These are phyloP conservation scores for Puccinia horiana DNA, from an alignment of 1,284 basidiomycete genomes.

Conservation along the genomic window DNA sequence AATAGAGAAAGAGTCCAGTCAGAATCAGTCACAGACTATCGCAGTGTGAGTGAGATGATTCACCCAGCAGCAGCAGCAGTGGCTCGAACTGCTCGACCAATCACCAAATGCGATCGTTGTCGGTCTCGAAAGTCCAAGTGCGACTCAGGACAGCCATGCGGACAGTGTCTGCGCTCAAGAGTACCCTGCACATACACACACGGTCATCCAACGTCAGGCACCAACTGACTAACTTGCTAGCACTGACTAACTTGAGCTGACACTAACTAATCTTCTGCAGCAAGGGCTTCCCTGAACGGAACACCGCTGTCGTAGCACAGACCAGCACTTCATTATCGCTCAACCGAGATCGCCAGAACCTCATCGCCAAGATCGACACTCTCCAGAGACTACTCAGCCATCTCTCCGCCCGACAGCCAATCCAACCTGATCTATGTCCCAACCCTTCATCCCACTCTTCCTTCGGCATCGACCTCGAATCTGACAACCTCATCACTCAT, in stretches of 20 bases:
- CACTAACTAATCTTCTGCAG: background rate
- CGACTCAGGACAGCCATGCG: slow-evolving; percentile 33
- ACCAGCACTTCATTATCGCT: background rate
- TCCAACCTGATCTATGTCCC: slow-evolving; percentile 24
- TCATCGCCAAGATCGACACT: slow-evolving; percentile 16
- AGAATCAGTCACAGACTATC: too few species aligned
- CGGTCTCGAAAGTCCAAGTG: slow-evolving; percentile 36
- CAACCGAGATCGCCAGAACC: slow-evolving; percentile 9
- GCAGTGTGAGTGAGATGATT: too few species aligned
- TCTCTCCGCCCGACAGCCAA: slow-evolving; percentile 21
- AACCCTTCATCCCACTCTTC: background rate
- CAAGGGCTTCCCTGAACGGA: background rate
- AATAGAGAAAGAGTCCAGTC: too few species aligned
- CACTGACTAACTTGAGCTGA: too few species aligned
- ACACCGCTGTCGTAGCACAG: background rate
- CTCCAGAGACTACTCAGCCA: slow-evolving; percentile 19
- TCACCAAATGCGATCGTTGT: slow-evolving; percentile 47
- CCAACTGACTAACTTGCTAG: too few species aligned
- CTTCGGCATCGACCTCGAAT: slow-evolving; percentile 40
- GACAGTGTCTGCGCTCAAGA: slow-evolving; percentile 14
- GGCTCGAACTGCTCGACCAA: slow-evolving; percentile 32
- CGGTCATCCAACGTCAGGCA: slow-evolving; percentile 40
- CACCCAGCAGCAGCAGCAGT: too few species aligned
- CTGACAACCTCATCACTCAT: slow-evolving; percentile 42
- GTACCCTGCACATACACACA: slow-evolving; percentile 26